Evolutionary conservation across 1,139 yeast genomes (phyloP).

Genomic region (Yamadazyma kanchanaburiensis): DNA sequence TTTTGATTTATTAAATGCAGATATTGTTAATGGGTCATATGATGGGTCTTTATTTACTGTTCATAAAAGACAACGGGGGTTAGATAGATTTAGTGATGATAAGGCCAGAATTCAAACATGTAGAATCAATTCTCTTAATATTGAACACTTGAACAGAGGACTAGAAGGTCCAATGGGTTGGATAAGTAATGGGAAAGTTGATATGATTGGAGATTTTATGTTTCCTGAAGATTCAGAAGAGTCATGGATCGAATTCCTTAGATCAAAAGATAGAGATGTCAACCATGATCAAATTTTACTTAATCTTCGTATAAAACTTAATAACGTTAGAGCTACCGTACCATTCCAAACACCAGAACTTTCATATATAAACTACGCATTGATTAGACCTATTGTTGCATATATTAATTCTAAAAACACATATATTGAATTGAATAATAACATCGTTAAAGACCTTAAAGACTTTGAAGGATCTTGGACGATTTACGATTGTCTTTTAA

Average conservation of each 20-base stretch:
- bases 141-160: conserved; percentile 88
- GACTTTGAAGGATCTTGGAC: conserved; percentile 98
- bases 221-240: conserved; percentile 62
- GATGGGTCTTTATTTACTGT: conserved; percentile 91
- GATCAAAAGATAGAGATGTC: background rate
- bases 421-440: conserved; percentile 81
- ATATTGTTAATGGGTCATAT: conserved; percentile 83
- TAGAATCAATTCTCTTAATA: conserved; percentile 77
- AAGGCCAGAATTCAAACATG: conserved; percentile 60
- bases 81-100: conserved; percentile 32
- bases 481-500: conserved; percentile 79
- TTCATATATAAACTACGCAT: conserved; percentile 85
- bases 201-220: conserved; percentile 86
- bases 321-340: conserved; percentile 82
- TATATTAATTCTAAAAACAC: conserved; percentile 89
- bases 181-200: conserved; percentile 90
- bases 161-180: conserved; percentile 95
- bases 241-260: conserved; percentile 1
- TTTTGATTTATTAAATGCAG: conserved; percentile 82
- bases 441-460: conserved; percentile 70
- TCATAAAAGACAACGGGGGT: conserved; percentile 64
- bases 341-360: conserved; percentile 84
- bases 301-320: conserved; percentile 73
- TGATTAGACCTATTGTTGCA: conserved; percentile 91
- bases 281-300: conserved; percentile 18